Evolutionary conservation across 2,329 filamentous ascomycete species (phyloP), one percentile per base, ranked within the genome.

Genomic region (Aspergillus costaricaensis): DNA sequence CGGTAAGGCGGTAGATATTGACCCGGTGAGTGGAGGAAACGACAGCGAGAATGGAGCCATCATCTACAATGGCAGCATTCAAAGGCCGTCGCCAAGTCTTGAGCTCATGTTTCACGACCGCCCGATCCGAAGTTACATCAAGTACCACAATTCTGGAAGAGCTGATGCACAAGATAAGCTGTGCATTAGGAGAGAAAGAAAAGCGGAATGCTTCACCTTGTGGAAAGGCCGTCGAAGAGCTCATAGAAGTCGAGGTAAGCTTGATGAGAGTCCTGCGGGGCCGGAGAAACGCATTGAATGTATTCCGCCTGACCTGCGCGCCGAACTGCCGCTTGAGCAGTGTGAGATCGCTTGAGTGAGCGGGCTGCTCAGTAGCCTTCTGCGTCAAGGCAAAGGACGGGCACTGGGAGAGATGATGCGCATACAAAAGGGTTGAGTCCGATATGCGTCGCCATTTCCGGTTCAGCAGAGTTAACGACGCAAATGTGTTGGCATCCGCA

Each of bases 121-220:
- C 77, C 5, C 84, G 80, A 39, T 85, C 76, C 1, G 81, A 81
- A 21, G 84, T 83, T 3, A 91, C 81, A 71, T 94, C 88, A 55
- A 96, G 80, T 36, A 96, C 85, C 68, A 93, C 90, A 65, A 96
- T 91, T 59, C 92, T 84, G 12, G 91, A 93, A 39, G 92, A 96
- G 75, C 91, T 96, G 74, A 92, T 91, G 55, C 90, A 91, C 43
- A 96, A 83, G 30, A 96, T 78, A 67, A 88, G 86, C 66, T 89
- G 87, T 2, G 91, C 91, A 57, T 84, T 86, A 5, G 91, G 87
- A 2, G 92, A 96, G 61, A 91, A 86, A 63, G 85, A 87, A 74
- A 96, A 96, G 57, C 91, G 90, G 79, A 96, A 91, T 49, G 91
- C 91, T 74, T 96, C 92, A 32, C 91, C 91, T 36, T 90, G 89